Percentiles rank a stretch among this genome's conserved stretches.
phyloP scores from a whole-genome alignment of 2,329 filamentous ascomycete genomes.

The Nannizziopsis arthrosporioides region DNA sequence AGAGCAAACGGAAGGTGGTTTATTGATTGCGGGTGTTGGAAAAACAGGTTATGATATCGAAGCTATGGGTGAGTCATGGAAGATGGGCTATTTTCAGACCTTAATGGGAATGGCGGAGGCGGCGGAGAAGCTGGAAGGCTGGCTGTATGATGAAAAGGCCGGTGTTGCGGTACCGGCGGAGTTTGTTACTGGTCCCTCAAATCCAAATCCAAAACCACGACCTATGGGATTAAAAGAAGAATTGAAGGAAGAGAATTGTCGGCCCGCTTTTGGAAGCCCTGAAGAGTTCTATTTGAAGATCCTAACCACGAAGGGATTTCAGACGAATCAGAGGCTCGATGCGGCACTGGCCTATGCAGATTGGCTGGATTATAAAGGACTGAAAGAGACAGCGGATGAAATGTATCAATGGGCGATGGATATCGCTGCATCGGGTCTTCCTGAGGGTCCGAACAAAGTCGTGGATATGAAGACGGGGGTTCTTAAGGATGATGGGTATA shows the following conservation, averaged over 20 bases:
- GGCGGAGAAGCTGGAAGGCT: slow-evolving; percentile 71
- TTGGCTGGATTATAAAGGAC: slow-evolving; percentile 68
- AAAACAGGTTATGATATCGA: slow-evolving; percentile 56
- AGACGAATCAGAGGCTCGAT: slow-evolving; percentile 63
- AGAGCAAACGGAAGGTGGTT: slow-evolving; percentile 44
- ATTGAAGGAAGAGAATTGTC: slow-evolving; percentile 65
- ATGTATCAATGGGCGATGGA: slow-evolving; percentile 67
- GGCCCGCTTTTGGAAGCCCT: slow-evolving; percentile 55
- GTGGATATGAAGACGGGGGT: slow-evolving; percentile 54
- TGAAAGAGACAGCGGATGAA: slow-evolving; percentile 53
- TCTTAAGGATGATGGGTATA: slow-evolving; percentile 46
- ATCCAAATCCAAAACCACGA: slow-evolving; percentile 64
- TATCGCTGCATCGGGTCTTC: slow-evolving; percentile 52
- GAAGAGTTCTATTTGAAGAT: slow-evolving; percentile 73
- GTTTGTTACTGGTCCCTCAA: slow-evolving; percentile 69
- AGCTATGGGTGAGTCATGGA: slow-evolving; percentile 70
- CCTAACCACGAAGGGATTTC: slow-evolving; percentile 68
- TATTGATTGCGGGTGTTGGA: slow-evolving; percentile 45
- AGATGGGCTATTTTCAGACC: slow-evolving; percentile 70
- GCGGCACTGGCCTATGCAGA: slow-evolving; percentile 73
- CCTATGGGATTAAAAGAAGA: slow-evolving; percentile 42
- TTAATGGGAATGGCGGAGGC: slow-evolving; percentile 65
- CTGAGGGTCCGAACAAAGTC: slow-evolving; percentile 34
- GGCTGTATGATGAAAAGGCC: slow-evolving; percentile 57
- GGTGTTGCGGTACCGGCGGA: slow-evolving; percentile 58